Evolutionary conservation across 2,329 filamentous ascomycete species (phyloP).

Genomic region (Ophiocordyceps robertsii): DNA sequence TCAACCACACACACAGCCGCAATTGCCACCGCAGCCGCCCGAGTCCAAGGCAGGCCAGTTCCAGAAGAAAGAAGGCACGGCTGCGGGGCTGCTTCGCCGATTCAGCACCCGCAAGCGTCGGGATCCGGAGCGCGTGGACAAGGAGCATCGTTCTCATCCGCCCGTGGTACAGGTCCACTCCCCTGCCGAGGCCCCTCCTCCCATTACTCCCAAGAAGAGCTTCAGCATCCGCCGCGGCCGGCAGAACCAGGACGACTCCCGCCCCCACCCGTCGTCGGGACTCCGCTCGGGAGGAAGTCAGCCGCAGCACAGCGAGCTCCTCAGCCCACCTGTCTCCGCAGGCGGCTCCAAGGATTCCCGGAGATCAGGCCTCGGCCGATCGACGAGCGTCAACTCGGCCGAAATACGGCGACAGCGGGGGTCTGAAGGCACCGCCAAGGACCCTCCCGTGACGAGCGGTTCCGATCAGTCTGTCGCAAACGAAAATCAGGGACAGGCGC

Average conservation of each 20-base stretch:
- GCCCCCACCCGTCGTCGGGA: conserved; percentile 25
- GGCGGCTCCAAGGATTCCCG: conserved; percentile 42
- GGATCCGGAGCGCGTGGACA: conserved; percentile 50
- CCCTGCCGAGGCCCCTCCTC: conserved; percentile 44
- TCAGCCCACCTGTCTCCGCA: conserved; percentile 57
- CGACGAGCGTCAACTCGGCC: conserved; percentile 82
- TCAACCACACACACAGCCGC: not conserved
- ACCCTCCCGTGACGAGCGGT: conserved; percentile 62
- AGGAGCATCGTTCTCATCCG: conserved; percentile 50
- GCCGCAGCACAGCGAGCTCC: conserved; percentile 63
- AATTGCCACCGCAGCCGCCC: conserved; percentile 18
- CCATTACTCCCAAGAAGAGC: conserved; percentile 61
- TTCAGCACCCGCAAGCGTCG: conserved; percentile 78
- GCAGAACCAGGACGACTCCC: conserved; percentile 36
- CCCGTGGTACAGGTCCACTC: conserved; percentile 67
- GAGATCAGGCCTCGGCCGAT: conserved; percentile 62
- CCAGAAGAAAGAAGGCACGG: conserved; percentile 74
- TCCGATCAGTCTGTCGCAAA: conserved; percentile 59
- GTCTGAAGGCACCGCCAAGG: conserved; percentile 36
- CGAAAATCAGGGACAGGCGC: conserved; percentile 33
- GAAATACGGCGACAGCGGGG: conserved; percentile 54
- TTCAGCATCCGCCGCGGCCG: conserved; percentile 63
- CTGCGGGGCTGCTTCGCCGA: conserved; percentile 69
- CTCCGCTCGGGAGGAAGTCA: conserved; percentile 45
- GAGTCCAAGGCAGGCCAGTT: conserved; percentile 47